Base-by-base conservation (phyloP, 1,284 basidiomycete genomes). In the Ceratobasidium sp. region DNA sequence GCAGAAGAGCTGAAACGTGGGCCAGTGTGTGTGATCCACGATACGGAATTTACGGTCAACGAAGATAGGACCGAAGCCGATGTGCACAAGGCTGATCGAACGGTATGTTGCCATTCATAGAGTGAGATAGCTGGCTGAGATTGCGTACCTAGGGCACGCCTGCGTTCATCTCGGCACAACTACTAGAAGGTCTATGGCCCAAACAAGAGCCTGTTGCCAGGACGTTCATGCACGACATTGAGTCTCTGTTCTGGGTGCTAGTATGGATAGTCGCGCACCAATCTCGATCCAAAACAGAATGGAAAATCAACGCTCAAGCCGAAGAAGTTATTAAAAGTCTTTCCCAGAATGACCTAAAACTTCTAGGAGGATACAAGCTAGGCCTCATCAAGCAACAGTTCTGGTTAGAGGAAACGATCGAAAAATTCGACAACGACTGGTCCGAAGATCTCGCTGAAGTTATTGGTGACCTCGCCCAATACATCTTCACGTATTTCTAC, bases 21-120 rank as follows among this genome's bases (percentile, higher is more conserved):
- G 13, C 58, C 58, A 2, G 15, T 37, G 17, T 61, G 58, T 17
- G 58, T 61, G 13, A 23, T 61, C 2, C 58, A 61, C 23, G 58
- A 61, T 39, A 61, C 58, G 2, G 58, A 61, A 20, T 61, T 61
- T 42, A 61, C 58, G 7, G 58, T 61, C n/a, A n/a, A 61, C 35
- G 58, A 61, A 23, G 35, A 61, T 20, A 35, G 58, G n/a, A 42
- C n/a, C 17, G 15, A 61, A 31, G 17, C 17, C 1, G 58, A 61
- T 1, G 58, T 61, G 33, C 58, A 61, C 33, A 61, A n/a, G n/a
- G n/a, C 58, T 42, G 58, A 61, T 39, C 58, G 58, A 11, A 61
- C 58, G 15, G 58, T 61, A 39, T 8, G 58, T n/a, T n/a, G n/a
- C n/a, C n/a, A n/a, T n/a, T n/a, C n/a, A n/a, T n/a, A n/a, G n/a